These are phyloP conservation scores for Paramarasmius palmivorus DNA, from an alignment of 1,284 basidiomycete genomes.

Conservation along the genomic window DNA sequence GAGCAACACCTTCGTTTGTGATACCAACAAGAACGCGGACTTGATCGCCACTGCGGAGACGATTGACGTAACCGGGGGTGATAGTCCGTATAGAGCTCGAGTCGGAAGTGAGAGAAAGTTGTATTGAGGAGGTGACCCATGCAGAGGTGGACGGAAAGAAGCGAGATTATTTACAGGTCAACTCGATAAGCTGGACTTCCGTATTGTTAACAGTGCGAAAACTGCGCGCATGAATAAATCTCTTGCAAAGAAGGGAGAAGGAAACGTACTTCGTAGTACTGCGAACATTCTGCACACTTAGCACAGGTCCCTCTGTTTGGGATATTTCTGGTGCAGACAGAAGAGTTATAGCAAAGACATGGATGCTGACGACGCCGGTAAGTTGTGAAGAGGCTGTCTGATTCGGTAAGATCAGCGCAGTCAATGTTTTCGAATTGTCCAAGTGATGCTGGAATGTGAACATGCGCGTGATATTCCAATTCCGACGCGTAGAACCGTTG, in stretches of 20 bases:
- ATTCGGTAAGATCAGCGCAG: constrained; percentile 12
- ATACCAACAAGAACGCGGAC: constrained; percentile 25
- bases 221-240: neutral
- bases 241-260: too few relatives aligned
- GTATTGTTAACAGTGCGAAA: constrained; percentile 11
- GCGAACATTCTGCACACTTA: constrained; percentile 24
- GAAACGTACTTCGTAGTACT: constrained; percentile 24
- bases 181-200: constrained; percentile 25
- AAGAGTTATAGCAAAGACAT: constrained; percentile 30
- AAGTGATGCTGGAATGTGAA: constrained; percentile 18
- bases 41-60: constrained; percentile 27
- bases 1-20: constrained; percentile 8
- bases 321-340: constrained; percentile 11
- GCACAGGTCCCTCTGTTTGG: constrained; percentile 6
- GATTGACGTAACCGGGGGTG: constrained; percentile 21
- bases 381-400: constrained; percentile 16
- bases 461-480: constrained; percentile 18
- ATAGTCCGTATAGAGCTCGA: constrained; percentile 26
- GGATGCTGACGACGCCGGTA: constrained; percentile 20
- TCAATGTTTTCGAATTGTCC: constrained; percentile 16
- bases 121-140: constrained; percentile 16
- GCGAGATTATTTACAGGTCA: constrained; percentile 26
- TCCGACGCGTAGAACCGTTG: constrained; percentile 14
- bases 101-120: constrained; percentile 15
- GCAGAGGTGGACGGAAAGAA: constrained; percentile 9